A percentile compares a stretch with the other conserved stretches of the same genome.
Evolutionary conservation across 768 basidiomycete genomes (phyloP).

Genomic region (Russula foetens): DNA sequence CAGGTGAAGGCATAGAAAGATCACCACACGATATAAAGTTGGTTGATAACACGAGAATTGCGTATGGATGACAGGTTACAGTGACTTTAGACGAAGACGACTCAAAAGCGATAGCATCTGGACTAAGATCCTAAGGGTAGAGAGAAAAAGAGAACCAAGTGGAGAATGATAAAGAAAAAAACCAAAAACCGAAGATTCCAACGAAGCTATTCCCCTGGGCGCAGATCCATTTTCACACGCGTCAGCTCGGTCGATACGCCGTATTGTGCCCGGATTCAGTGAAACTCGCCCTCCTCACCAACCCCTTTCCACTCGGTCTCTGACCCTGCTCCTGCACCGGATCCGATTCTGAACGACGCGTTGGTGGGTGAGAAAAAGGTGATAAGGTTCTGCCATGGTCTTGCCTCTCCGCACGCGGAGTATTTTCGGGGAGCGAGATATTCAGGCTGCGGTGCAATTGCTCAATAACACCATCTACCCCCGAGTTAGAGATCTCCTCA

Average conservation of each 20-base stretch:
- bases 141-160: neutral
- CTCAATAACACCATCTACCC: constrained; percentile 1
- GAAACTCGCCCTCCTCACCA: neutral
- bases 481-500: neutral
- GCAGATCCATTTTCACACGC: neutral
- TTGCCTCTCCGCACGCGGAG: neutral
- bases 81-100: constrained; percentile 3
- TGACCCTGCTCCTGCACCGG: constrained; percentile 7
- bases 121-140: constrained; percentile 1
- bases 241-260: neutral
- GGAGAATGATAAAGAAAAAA: neutral
- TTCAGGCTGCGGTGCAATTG: constrained; percentile 1
- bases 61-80: constrained; percentile 5
- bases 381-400: neutral
- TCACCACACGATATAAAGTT: neutral
- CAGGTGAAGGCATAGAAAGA: too few species aligned
- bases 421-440: neutral
- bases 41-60: neutral
- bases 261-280: neutral
- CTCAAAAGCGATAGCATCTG: constrained; percentile 3
- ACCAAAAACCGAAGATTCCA: neutral
- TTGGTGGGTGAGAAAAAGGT: neutral
- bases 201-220: neutral
- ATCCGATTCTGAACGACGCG: constrained; percentile 6
- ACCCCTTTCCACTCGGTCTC: neutral